Conservation (phyloP, 1,139 yeast genomes). For the Eremothecium sinecaudum region DNA sequence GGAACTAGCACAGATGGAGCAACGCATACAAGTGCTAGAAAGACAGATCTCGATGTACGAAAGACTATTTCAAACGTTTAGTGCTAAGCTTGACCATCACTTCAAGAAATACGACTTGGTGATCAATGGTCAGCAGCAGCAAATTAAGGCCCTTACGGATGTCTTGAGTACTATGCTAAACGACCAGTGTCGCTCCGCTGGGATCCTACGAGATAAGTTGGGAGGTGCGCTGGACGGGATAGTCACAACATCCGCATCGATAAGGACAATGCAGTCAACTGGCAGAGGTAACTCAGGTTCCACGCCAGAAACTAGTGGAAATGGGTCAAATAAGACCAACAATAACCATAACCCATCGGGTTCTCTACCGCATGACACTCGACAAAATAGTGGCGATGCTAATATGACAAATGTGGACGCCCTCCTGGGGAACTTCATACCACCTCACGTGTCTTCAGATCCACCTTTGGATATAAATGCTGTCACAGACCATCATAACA, state of each 20-base stretch:
- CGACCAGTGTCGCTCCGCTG: slow-evolving; percentile 25
- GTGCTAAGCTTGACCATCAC: slow-evolving; percentile 26
- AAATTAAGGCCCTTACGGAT: slow-evolving; percentile 24
- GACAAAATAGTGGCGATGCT: background rate
- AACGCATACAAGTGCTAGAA: slow-evolving; percentile 24
- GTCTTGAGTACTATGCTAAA: slow-evolving; percentile 22
- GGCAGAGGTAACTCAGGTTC: background rate
- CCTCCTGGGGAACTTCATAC: slow-evolving; percentile 7
- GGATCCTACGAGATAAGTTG: slow-evolving; percentile 22
- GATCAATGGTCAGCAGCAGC: slow-evolving; percentile 27
- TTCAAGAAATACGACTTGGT: slow-evolving; percentile 28
- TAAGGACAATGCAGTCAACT: slow-evolving; percentile 7
- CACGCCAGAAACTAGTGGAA: slow-evolving; percentile 10
- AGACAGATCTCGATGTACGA: slow-evolving; percentile 26
- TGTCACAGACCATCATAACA: background rate
- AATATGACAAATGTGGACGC: slow-evolving; percentile 6
- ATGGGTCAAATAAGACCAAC: background rate
- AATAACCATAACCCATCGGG: background rate
- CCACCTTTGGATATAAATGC: background rate
- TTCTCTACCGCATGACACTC: background rate
- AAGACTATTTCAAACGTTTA: slow-evolving; percentile 25
- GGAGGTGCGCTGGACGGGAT: slow-evolving; percentile 19
- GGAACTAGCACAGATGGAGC: slow-evolving; percentile 8
- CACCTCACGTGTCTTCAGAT: slow-evolving; percentile 6
- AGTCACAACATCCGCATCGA: slow-evolving; percentile 17